These are phyloP conservation scores for Ustilago cynodontis DNA, from an alignment of 1,284 basidiomycete species.

Conservation along the genomic window DNA sequence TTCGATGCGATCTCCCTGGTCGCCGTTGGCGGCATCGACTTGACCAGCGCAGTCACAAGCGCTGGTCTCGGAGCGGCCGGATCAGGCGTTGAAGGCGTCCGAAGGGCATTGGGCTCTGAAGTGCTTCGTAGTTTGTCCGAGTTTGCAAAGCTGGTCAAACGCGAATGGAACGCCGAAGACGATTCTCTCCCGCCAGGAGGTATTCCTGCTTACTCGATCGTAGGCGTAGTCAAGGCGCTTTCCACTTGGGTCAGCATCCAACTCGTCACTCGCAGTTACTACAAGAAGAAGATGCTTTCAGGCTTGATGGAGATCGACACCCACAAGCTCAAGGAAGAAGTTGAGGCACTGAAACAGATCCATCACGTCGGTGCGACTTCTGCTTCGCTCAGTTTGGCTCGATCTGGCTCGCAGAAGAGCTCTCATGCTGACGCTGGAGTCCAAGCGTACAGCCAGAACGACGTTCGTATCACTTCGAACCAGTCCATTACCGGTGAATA, in stretches of 20 bases:
- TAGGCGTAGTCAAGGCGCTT: conserved; percentile 59
- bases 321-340: conserved; percentile 34
- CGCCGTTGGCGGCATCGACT: conserved; percentile 61
- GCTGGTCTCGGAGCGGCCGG: conserved; percentile 58
- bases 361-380: conserved; percentile 28
- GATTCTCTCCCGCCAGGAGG: conserved; percentile 62
- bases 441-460: conserved; percentile 3
- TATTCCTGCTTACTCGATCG: conserved; percentile 57
- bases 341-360: conserved; percentile 26
- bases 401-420: not conserved
- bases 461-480: conserved; percentile 59
- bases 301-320: conserved; percentile 51
- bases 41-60: conserved; percentile 59
- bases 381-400: conserved; percentile 19
- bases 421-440: not conserved
- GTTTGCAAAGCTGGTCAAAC: conserved; percentile 58
- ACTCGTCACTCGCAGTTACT: conserved; percentile 55
- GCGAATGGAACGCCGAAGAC: conserved; percentile 58
- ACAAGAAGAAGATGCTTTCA: conserved; percentile 53
- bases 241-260: conserved; percentile 63
- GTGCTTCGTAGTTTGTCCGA: conserved; percentile 53
- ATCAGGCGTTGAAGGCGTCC: conserved; percentile 55
- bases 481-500: conserved; percentile 34
- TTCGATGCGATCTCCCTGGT: conserved; percentile 59
- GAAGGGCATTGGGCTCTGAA: conserved; percentile 54